Base-by-base conservation (phyloP, 768 basidiomycete species). In the Dacryopinax primogenitus region DNA sequence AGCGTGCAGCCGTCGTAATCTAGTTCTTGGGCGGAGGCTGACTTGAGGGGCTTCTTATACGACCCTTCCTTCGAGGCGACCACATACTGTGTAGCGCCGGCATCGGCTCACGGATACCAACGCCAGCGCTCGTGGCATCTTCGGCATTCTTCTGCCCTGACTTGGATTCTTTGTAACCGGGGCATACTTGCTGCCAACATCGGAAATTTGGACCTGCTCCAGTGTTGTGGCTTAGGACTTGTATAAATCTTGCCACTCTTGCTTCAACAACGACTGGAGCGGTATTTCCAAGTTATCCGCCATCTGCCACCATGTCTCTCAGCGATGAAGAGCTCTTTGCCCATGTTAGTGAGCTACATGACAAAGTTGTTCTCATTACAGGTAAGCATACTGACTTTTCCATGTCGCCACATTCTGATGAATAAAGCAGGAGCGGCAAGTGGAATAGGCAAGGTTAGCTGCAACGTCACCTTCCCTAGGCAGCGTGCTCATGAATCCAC, bases 361-460 rank as follows among this genome's bases (percentile, higher is more conserved):
- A 75, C 62, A 79, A 80, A 64, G 80, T 81, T 6, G 79, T 82
- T 7, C 64, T 84, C 23, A 81, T 84, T 37, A 84, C 83, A 63
- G 83, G 82, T 81, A 41, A 16, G 70, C 45, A 45, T 30, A 30
- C 33, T 15, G 64, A 62, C 4, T 30, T 18, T 28, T 13, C 26
- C 3, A 11, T 30, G 9, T 58, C 11, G 51, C 51, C 51, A 18
- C 51, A 58, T 7, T 30, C 32, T 18, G 32, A 7, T 6, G 3
- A 3, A 30, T 18, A 28, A 9, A 3, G 3, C 30, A 58, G 51
- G 51, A 28, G 51, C 51, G 9, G 51, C 51, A 9, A 63, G n/a
- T 58, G 23, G 63, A 26, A 45, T 33, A 37, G 33, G 51, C 34
- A 44, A 33, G 13, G 34, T 62, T 33, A n/a, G 36, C 0, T 7